Evolutionary conservation across 768 basidiomycete species (phyloP).

Genomic region (Termitomyces sp.): DNA sequence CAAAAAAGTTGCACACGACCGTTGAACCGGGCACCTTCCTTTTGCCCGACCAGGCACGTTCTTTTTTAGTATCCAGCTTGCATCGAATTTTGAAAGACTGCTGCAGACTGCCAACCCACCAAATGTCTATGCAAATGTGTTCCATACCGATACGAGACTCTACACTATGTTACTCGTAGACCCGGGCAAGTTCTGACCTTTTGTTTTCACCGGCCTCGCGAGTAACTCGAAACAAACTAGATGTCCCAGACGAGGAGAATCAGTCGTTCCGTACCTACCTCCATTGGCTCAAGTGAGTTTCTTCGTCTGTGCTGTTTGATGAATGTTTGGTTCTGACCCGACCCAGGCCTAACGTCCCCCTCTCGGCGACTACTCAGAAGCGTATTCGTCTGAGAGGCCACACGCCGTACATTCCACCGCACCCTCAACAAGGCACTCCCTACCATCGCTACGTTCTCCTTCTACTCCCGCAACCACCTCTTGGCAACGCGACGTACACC

Average conservation of each 20-base stretch:
- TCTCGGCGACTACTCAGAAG: conserved; percentile 51
- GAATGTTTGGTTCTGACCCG: conserved; percentile 10
- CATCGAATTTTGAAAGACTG: neutral
- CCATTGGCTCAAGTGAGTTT: conserved; percentile 80
- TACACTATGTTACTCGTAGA: conserved; percentile 92
- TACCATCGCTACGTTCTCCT: conserved; percentile 41
- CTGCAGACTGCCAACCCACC: conserved; percentile 62
- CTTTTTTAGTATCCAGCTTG: neutral
- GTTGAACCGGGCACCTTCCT: conserved; percentile 74
- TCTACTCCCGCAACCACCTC: conserved; percentile 63
- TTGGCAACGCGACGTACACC: conserved; percentile 26
- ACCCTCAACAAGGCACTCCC: conserved; percentile 71
- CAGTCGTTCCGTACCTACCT: conserved; percentile 67
- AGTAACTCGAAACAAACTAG: conserved; percentile 29
- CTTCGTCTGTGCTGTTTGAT: conserved; percentile 9
- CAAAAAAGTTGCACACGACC: conserved; percentile 30
- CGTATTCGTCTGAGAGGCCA: conserved; percentile 46
- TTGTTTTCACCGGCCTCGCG: neutral
- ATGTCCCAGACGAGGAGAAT: conserved; percentile 73
- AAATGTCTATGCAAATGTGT: conserved; percentile 65
- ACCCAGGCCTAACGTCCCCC: conserved; percentile 73
- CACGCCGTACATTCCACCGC: conserved; percentile 82
- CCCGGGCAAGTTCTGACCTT: conserved; percentile 47
- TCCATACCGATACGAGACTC: conserved; percentile 72
- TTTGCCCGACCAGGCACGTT: conserved; percentile 58